Evolutionary conservation across 257 asterid genomes (phyloP).

Genomic region (Solanum chaucha): DNA sequence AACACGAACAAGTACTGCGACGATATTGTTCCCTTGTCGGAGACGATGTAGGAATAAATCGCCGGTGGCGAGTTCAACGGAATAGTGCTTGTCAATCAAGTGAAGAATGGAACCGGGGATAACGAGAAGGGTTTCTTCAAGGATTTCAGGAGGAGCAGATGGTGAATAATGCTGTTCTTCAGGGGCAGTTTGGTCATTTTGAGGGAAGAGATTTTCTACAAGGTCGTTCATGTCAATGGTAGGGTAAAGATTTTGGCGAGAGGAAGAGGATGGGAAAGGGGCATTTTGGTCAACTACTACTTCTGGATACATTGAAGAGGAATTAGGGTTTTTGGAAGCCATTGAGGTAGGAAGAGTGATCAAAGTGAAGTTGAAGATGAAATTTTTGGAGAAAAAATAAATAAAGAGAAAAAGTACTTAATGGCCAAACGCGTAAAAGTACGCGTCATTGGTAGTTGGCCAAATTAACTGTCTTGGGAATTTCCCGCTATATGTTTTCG

Average conservation of each 20-base stretch:
- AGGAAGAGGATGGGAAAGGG: conserved; percentile 19
- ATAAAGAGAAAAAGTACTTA: neutral
- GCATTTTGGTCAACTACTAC: conserved; percentile 8
- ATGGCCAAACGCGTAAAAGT: neutral
- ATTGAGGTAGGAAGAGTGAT: conserved; percentile 7
- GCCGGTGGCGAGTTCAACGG: conserved; percentile 90
- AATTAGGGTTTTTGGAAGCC: conserved; percentile 38
- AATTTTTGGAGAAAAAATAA: no score
- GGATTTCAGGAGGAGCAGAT: conserved; percentile 57
- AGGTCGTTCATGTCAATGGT: conserved; percentile 5
- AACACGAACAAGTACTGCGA: conserved; percentile 66
- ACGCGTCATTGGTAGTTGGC: neutral
- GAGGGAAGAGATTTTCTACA: conserved; percentile 32
- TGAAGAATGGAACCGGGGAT: conserved; percentile 79
- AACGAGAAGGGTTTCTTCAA: conserved; percentile 39
- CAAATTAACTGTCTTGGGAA: neutral
- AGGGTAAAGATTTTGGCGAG: conserved; percentile 43
- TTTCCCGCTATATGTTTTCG: neutral
- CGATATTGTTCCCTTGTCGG: conserved; percentile 39
- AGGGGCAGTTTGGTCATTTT: conserved; percentile 4
- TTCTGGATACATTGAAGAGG: conserved; percentile 51
- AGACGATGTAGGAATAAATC: conserved; percentile 51
- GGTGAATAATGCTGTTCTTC: conserved; percentile 10
- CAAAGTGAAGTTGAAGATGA: neutral
- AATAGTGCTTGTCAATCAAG: conserved; percentile 71